Evolutionary conservation across 2,329 filamentous ascomycete species (phyloP), one percentile per base, ranked within the genome.

Genomic region (Epichloe hybrida): DNA sequence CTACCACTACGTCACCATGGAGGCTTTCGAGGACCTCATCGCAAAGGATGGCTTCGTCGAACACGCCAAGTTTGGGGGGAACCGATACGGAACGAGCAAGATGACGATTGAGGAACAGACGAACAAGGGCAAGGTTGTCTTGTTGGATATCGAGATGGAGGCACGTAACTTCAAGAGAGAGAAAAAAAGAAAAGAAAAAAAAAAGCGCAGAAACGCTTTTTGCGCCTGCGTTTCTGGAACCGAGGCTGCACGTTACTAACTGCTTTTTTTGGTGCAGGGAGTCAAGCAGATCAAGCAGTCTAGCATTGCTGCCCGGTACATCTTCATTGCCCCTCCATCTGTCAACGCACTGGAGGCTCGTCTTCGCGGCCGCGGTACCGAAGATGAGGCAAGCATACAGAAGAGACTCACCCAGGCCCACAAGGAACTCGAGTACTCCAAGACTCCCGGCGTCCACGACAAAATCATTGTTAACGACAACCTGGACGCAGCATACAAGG

Each of bases 121-220:
- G 2, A 77, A 79, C 54, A 80, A 83, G 69, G 84, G 82, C 17
- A 77, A 76, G 61, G 80, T 89, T 41, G 91, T 90, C 54, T 81
- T 96, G 46, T 72, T 96, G 58, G 91, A 97, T 66, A 97, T 96
- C 64, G 91, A 96, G 75, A 95, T 96, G 88, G 89, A 95, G 79
- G 83, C 84, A 64, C 36, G 70, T 59, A 45, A 9, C 23, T 12
- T 21, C n/a, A n/a, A n/a, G n/a, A n/a, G n/a, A n/a, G n/a, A n/a
- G 6, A 3, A 3, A 4, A 4, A 3, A 20, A 21, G 2, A 5
- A 3, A 4, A 4, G 1, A 20, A 21, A 3, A 9, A 2, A 5
- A 27, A 13, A 20, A 5, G 27, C 1, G 44, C 21, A 23, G 7
- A 11, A 20, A 35, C 40, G 5, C 20, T 9, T 21, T 34, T 44